Percentiles rank a stretch among this genome's conserved stretches.
Conservation (phyloP, 192 early-diverging fungal genomes). For the Linnemannia schmuckeri region DNA sequence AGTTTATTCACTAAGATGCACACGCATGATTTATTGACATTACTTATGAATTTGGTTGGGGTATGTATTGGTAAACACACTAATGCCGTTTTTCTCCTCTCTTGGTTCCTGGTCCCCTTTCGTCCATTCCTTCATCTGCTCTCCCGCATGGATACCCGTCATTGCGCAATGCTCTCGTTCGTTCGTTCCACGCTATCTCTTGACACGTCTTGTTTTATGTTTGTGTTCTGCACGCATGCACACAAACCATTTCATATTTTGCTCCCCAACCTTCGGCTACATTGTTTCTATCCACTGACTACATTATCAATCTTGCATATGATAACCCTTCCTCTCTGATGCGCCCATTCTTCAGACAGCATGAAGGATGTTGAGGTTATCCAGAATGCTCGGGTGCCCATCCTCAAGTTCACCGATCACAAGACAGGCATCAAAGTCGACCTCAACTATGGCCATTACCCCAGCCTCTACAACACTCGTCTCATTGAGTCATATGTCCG, state of each 20-base stretch:
- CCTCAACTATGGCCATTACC: conserved; percentile 49
- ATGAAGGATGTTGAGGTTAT: conserved; percentile 56
- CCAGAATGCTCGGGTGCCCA: conserved; percentile 32
- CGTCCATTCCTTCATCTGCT: neutral
- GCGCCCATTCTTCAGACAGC: conserved; percentile 22
- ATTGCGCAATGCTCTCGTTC: neutral
- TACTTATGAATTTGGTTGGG: neutral
- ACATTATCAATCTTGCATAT: neutral
- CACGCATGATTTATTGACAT: neutral
- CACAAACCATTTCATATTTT: neutral
- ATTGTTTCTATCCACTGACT: neutral
- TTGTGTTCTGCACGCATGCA: neutral
- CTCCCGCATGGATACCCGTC: neutral
- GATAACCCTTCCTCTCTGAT: conserved; percentile 5
- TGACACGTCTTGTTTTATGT: neutral
- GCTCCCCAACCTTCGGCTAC: neutral
- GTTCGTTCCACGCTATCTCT: neutral
- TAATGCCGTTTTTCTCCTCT: neutral
- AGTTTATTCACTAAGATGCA: neutral
- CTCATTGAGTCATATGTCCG: conserved; percentile 48
- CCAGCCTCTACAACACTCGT: conserved; percentile 50
- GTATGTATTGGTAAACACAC: neutral
- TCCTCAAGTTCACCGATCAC: conserved; percentile 52
- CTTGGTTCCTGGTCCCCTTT: neutral
- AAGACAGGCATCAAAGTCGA: conserved; percentile 51